Evolutionary conservation across 768 basidiomycete species (phyloP).

Genomic region (Tylopilus sp.): DNA sequence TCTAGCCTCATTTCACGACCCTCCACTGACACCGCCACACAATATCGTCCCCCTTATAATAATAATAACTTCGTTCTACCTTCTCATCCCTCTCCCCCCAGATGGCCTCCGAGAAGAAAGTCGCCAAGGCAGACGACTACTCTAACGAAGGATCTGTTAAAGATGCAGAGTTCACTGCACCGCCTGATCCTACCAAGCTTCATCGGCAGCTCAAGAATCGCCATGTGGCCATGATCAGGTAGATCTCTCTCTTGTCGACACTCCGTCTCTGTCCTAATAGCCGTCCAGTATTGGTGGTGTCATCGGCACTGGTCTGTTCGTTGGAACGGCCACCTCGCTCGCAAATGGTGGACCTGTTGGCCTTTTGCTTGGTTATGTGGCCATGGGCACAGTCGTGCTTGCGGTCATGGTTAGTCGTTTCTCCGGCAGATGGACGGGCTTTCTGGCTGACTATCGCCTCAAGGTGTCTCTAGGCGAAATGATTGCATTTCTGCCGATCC

Average conservation of each 20-base stretch:
- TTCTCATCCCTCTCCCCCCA: background rate
- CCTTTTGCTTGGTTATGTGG: conserved; percentile 66
- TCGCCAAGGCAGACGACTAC: background rate
- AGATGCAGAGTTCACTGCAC: conserved; percentile 20
- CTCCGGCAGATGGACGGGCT: background rate
- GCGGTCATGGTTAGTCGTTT: conserved; percentile 57
- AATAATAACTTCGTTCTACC: background rate
- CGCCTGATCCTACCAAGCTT: conserved; percentile 26
- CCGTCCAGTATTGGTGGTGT: conserved; percentile 56
- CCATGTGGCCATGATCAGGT: conserved; percentile 83
- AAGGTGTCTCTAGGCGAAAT: conserved; percentile 57
- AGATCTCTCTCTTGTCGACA: conserved; percentile 7
- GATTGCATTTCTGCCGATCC: conserved; percentile 74
- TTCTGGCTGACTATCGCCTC: background rate
- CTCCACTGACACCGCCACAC: background rate
- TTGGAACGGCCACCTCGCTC: conserved; percentile 56
- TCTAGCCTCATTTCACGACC: too few relatives aligned
- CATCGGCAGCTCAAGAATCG: conserved; percentile 69
- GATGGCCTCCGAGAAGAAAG: conserved; percentile 26
- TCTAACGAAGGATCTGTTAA: conserved; percentile 15
- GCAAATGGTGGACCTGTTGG: conserved; percentile 66
- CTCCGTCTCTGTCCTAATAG: conserved; percentile 4
- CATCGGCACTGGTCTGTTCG: conserved; percentile 57
- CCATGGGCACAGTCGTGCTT: conserved; percentile 66
- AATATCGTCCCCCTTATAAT: background rate